Conservation (phyloP, 2,329 filamentous ascomycete genomes). For the Paecilomyces dactylethromorphus region DNA sequence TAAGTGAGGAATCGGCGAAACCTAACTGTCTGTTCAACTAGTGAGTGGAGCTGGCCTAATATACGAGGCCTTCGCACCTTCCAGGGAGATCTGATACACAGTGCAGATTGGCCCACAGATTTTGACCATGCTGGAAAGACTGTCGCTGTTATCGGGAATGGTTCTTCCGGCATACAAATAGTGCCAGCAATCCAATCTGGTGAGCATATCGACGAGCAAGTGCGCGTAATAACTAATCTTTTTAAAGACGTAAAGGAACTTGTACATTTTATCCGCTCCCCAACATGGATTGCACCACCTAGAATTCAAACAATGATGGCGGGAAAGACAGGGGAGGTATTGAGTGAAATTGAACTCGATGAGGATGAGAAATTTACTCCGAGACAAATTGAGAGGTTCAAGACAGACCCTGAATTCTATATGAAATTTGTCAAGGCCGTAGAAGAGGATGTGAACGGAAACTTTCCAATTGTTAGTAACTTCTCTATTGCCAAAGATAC, state of each 20-base stretch:
- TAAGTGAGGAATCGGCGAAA: no score
- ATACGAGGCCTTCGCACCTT: conserved; percentile 29
- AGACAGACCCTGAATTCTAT: conserved; percentile 4
- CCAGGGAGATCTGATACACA: conserved; percentile 27
- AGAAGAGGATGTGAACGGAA: conserved; percentile 5
- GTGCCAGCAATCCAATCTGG: conserved; percentile 9
- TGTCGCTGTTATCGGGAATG: conserved; percentile 11
- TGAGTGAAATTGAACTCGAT: background rate
- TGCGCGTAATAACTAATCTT: no score
- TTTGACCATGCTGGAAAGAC: conserved; percentile 8
- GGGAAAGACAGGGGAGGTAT: background rate
- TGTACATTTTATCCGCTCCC: conserved; percentile 6
- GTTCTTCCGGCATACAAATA: conserved; percentile 11
- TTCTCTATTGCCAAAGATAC: no score
- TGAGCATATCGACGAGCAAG: background rate
- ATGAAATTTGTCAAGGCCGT: conserved; percentile 7
- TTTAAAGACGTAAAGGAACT: conserved; percentile 3
- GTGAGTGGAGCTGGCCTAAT: conserved; percentile 27
- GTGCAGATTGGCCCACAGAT: conserved; percentile 21
- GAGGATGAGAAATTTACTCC: background rate
- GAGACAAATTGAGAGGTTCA: conserved; percentile 3
- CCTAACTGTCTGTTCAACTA: conserved; percentile 6
- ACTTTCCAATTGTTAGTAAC: conserved; percentile 2
- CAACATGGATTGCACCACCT: conserved; percentile 11
- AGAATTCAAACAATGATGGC: background rate